Conservation (phyloP, 1,284 basidiomycete genomes). For the Naganishia albida region DNA sequence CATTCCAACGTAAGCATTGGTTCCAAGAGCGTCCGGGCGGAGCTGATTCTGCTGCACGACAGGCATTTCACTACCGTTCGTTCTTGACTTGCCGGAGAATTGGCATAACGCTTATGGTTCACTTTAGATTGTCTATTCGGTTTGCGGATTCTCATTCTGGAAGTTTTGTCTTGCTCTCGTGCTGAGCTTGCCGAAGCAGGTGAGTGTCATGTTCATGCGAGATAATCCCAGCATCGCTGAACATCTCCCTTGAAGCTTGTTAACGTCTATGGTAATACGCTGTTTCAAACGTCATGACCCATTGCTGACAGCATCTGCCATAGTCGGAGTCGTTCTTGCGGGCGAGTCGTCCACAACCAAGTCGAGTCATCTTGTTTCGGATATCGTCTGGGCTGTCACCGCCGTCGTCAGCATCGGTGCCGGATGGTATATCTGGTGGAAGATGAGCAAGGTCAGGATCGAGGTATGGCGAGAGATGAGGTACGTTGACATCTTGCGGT, state of each 20-base stretch:
- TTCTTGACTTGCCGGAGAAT: background rate
- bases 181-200: constrained; percentile 52
- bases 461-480: constrained; percentile 40
- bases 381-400: constrained; percentile 39
- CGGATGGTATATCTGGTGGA: constrained; percentile 40
- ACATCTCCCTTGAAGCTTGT: constrained; percentile 31
- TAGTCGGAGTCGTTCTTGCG: constrained; percentile 31
- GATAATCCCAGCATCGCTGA: background rate
- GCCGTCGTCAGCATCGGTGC: constrained; percentile 40
- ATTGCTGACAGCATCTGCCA: background rate
- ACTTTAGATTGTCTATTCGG: constrained; percentile 41
- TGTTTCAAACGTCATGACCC: background rate
- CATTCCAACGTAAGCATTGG: constrained; percentile 41
- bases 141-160: constrained; percentile 46
- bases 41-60: background rate
- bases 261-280: constrained; percentile 37
- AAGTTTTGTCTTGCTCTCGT: constrained; percentile 48
- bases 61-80: constrained; percentile 22
- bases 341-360: constrained; percentile 4
- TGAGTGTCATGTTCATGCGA: background rate
- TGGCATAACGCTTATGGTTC: background rate
- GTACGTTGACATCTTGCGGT: background rate
- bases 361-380: constrained; percentile 36
- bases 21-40: too few relatives aligned
- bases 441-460: constrained; percentile 42